A percentile compares a stretch with the other conserved stretches of the same genome.
phyloP scores from a whole-genome alignment of 1,284 basidiomycete genomes.

The Cutaneotrichosporon daszewskae region DNA sequence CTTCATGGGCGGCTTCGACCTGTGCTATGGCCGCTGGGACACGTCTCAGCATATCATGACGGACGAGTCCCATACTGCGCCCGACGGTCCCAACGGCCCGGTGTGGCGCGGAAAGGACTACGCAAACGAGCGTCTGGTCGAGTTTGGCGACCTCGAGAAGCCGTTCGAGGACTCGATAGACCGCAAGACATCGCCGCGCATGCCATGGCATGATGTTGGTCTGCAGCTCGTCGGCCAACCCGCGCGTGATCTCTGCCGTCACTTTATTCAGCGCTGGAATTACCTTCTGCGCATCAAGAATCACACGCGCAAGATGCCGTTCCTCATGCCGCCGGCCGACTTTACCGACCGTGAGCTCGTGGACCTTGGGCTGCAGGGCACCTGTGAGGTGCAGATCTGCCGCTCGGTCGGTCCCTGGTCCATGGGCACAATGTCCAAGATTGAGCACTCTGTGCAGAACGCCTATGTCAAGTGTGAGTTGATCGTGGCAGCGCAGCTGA shows the following conservation, averaged over 20 bases:
- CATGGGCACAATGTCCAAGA: conserved; percentile 75
- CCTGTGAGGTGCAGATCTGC: conserved; percentile 95
- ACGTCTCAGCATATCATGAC: conserved; percentile 87
- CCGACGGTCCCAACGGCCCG: conserved; percentile 57
- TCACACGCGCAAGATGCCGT: conserved; percentile 86
- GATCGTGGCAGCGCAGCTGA: not conserved
- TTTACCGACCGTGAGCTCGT: conserved; percentile 77
- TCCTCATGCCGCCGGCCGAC: conserved; percentile 88
- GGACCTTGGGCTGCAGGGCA: conserved; percentile 80
- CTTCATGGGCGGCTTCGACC: conserved; percentile 65
- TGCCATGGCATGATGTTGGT: conserved; percentile 99
- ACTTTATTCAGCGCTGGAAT: conserved; percentile 95
- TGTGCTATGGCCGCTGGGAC: conserved; percentile 95
- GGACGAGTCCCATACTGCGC: conserved; percentile 64
- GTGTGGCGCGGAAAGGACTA: conserved; percentile 75
- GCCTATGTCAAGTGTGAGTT: conserved; percentile 79
- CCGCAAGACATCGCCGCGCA: conserved; percentile 77
- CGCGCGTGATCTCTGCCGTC: conserved; percentile 86
- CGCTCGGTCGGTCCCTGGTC: conserved; percentile 95
- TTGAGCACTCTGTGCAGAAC: conserved; percentile 91
- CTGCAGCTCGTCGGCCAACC: conserved; percentile 96
- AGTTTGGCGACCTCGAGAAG: conserved; percentile 83
- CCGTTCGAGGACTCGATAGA: conserved; percentile 94
- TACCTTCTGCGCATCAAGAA: conserved; percentile 90
- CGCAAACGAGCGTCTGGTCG: conserved; percentile 80